Percentiles rank a stretch among this genome's conserved stretches.
phyloP scores from a whole-genome alignment of 495 filamentous ascomycete genomes.

The Daldinia childiae region DNA sequence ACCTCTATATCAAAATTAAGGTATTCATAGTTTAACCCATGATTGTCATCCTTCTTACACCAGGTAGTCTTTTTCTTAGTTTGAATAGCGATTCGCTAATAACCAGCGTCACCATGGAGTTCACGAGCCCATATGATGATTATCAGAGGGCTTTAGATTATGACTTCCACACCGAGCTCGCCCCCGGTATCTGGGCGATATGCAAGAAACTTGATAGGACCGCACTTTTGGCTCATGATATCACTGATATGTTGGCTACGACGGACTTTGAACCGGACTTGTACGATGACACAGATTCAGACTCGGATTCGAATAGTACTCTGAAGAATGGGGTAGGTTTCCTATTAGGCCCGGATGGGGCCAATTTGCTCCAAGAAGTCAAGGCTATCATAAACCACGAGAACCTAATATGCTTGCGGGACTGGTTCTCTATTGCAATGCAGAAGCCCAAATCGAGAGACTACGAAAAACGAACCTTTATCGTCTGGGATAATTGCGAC shows the following conservation, averaged over 20 bases:
- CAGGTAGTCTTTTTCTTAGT: background rate
- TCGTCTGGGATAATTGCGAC: slow-evolving; percentile 55
- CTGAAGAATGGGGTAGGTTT: background rate
- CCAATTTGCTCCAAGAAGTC: slow-evolving; percentile 20
- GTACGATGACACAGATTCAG: background rate
- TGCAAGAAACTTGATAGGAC: slow-evolving; percentile 30
- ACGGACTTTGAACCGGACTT: slow-evolving; percentile 5
- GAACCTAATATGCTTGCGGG: slow-evolving; percentile 51
- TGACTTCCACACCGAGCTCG: slow-evolving; percentile 35
- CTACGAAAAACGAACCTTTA: slow-evolving; percentile 16
- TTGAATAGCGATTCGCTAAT: background rate
- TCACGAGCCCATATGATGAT: slow-evolving; percentile 9
- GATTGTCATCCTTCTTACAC: slow-evolving; percentile 5
- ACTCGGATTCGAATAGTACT: background rate
- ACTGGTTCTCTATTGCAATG: slow-evolving; percentile 28
- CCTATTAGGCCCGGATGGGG: slow-evolving; percentile 9
- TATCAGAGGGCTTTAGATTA: slow-evolving; percentile 15
- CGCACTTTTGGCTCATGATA: slow-evolving; percentile 42
- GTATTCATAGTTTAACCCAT: slow-evolving; percentile 5
- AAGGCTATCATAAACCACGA: slow-evolving; percentile 53
- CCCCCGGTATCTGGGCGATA: slow-evolving; percentile 39
- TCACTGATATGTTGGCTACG: slow-evolving; percentile 28
- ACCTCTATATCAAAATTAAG: slow-evolving; percentile 8
- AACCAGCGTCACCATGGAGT: background rate
- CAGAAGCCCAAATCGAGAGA: background rate